Evolutionary conservation across 192 early-diverging fungal genomes (phyloP).

Genomic region (Nowakowskiella sp.): DNA sequence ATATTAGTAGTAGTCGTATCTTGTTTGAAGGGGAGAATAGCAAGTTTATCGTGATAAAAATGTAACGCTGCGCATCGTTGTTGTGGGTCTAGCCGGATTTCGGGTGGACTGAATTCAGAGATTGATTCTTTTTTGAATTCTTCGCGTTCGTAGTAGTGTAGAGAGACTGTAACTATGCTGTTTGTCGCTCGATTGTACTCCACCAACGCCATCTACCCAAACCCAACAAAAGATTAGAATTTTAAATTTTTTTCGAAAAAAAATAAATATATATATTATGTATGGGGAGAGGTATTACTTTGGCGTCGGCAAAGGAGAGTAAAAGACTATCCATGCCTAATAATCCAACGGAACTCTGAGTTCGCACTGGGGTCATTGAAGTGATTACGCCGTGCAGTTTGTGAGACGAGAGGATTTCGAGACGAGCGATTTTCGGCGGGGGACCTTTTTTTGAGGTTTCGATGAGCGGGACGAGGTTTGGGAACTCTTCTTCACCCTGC

Average conservation of each 20-base stretch:
- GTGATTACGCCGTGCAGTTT: conserved; percentile 61
- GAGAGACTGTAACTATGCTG: conserved; percentile 79
- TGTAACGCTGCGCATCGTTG: conserved; percentile 79
- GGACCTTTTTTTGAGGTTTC: not conserved
- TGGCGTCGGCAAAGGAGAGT: conserved; percentile 74
- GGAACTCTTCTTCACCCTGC: not conserved
- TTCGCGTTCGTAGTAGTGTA: conserved; percentile 95
- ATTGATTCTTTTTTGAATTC: conserved; percentile 71
- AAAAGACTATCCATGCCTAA: conserved; percentile 65
- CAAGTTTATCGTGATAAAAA: conserved; percentile 83
- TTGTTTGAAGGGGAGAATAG: conserved; percentile 79
- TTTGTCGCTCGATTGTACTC: conserved; percentile 71
- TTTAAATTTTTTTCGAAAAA: not conserved
- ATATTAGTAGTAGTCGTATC: conserved; percentile 39
- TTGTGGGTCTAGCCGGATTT: conserved; percentile 71
- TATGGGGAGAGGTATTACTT: conserved; percentile 41
- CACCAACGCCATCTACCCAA: conserved; percentile 77
- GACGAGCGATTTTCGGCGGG: conserved; percentile 33
- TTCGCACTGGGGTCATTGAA: conserved; percentile 62
- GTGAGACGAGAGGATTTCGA: conserved; percentile 58
- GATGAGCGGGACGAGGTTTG: conserved; percentile 20
- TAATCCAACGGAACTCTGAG: conserved; percentile 50
- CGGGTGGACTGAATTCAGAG: conserved; percentile 53
- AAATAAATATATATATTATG: not conserved
- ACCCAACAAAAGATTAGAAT: conserved; percentile 4